Base-by-base conservation (phyloP, 2,329 filamentous ascomycete genomes). In the Hypoxylon sp. region DNA sequence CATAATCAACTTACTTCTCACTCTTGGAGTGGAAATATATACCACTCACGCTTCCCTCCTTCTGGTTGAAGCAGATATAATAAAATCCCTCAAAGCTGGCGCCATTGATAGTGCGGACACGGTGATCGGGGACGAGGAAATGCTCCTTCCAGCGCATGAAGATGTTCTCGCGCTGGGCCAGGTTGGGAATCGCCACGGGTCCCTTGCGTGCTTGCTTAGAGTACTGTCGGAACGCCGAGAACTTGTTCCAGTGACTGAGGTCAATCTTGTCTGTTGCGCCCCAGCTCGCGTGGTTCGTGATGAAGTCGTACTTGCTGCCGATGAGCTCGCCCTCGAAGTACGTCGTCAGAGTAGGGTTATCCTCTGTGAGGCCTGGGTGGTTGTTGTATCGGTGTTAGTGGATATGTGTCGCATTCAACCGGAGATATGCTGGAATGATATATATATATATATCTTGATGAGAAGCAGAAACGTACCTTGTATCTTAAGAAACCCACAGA, bases 91-190 rank as follows among this genome's bases (percentile, higher is more conserved):
- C 94, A 54, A 97, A 99, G 67, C 93, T 97, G 5, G 94, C 94
- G 12, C 94, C 94, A 23, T 86, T 89, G 55, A 99, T 96, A 7
- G 90, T 95, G 55, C 88, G 83, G 13, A 97, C 91, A 11, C 90
- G 84, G 70, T 99, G 94, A 66, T 99, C 92, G 1, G 94, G 94
- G 0, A 99, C 94, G 0, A 99, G 78, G 66, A 99, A 99, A 65
- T 96, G 91, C 68, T 99, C 94, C 73, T 99, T 99, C 94, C 94
- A 99, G 54, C 94, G 86, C 94, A 99, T 99, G 67, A 97, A 99
- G 21, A 99, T 87, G 69, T 95, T 87, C 63, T 97, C 92, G 21
- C 61, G 60, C 51, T 67, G 63, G 3, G 51, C 54, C n/a, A 64
- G 37, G 37, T 67, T 67, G 8, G 62, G 55, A 42, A 67, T 63